Conservation (phyloP, 1,284 basidiomycete species). For the Rhodotorula sp. region DNA sequence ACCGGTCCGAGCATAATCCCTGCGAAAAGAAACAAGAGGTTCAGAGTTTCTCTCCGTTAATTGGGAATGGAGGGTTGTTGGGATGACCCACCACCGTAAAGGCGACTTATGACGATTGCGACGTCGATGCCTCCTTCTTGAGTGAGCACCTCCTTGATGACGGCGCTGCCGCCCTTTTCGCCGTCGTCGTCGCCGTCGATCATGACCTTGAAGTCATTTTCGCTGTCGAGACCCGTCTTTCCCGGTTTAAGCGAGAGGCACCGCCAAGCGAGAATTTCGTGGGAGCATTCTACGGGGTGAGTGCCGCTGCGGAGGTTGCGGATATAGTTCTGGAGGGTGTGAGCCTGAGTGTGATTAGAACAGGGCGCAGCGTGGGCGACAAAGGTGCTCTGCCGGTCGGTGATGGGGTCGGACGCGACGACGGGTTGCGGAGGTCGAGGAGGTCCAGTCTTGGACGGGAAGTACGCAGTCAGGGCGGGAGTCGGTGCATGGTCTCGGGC, state of each 20-base stretch:
- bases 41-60: background rate
- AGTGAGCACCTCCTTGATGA: constrained; percentile 67
- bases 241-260: constrained; percentile 68
- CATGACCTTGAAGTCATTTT: constrained; percentile 67
- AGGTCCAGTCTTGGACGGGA: constrained; percentile 4
- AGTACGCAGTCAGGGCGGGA: background rate
- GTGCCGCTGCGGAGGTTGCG: background rate
- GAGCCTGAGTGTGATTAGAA: constrained; percentile 6
- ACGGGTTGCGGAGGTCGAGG: constrained; percentile 14
- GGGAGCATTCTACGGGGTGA: constrained; percentile 53
- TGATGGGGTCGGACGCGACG: constrained; percentile 28
- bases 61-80: background rate
- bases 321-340: constrained; percentile 22
- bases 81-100: constrained; percentile 54
- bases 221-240: constrained; percentile 63
- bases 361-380: constrained; percentile 28
- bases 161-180: constrained; percentile 65
- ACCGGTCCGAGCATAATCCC: constrained; percentile 67
- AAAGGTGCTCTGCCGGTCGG: constrained; percentile 35
- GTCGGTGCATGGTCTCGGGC: background rate
- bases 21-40: background rate
- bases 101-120: constrained; percentile 69
- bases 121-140: constrained; percentile 61
- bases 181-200: constrained; percentile 66
- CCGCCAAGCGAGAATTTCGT: constrained; percentile 71